These are phyloP conservation scores for Meira nashicola DNA, from an alignment of 1,284 basidiomycete genomes.

Conservation along the genomic window DNA sequence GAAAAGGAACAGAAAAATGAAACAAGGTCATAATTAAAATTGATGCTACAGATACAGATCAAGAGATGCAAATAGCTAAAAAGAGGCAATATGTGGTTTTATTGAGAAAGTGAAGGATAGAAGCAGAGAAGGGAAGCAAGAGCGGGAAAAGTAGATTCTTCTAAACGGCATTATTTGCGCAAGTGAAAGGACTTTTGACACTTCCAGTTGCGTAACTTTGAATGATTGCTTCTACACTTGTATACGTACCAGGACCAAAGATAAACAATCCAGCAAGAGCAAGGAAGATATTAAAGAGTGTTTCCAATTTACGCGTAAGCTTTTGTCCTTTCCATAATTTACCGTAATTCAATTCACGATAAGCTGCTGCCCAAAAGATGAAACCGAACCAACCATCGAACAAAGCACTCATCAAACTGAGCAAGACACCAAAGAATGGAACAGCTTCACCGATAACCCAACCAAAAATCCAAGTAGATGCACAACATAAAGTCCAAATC, in stretches of 20 bases:
- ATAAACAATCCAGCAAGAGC: conserved; percentile 55
- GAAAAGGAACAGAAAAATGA: no score
- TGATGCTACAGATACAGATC: not conserved
- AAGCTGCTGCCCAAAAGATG: conserved; percentile 50
- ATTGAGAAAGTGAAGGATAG: no score
- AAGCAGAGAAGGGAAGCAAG: not conserved
- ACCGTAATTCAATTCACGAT: conserved; percentile 54
- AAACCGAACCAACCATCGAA: conserved; percentile 53
- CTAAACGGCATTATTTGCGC: conserved; percentile 7
- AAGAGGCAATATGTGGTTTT: not conserved
- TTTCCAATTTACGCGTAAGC: conserved; percentile 32
- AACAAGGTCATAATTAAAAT: not conserved
- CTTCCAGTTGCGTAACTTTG: conserved; percentile 47
- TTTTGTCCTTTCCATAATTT: conserved; percentile 38
- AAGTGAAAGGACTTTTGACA: conserved; percentile 35
- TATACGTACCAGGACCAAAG: conserved; percentile 56
- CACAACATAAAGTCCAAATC: conserved; percentile 61
- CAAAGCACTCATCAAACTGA: conserved; percentile 54
- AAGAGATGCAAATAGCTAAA: not conserved
- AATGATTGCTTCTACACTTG: conserved; percentile 56
- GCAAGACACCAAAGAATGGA: conserved; percentile 57
- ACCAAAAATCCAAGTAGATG: conserved; percentile 61
- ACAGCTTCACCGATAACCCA: conserved; percentile 62
- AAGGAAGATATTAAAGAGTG: conserved; percentile 54
- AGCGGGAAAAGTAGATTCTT: not conserved